Evolutionary conservation across 2,329 filamentous ascomycete species (phyloP), one percentile per base, ranked within the genome.

Genomic region (Neopestalotiopsis clavispora): DNA sequence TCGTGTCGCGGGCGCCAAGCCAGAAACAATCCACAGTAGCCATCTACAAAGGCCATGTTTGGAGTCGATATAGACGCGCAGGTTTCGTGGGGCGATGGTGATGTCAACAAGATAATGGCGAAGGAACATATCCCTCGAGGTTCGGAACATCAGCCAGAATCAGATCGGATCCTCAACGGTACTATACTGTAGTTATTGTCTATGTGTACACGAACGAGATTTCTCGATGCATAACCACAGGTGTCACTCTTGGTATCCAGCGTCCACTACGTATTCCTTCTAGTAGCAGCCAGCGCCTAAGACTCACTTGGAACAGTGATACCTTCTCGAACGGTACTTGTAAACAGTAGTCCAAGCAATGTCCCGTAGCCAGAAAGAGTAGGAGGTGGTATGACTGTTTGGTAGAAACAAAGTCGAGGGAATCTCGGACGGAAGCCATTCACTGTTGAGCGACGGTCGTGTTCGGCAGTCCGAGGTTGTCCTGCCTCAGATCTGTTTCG

Each of bases 401-500:
- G 34, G 34, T 38, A 59, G 57, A 6, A 14, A 30, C 20, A 28
- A 28, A 28, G 23, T 59, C 28, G 59, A 14, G 17, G 12, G n/a
- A 30, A 62, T 30, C 17, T 62, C 30, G 32, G 59, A 62, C 34
- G 59, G 34, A 40, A 10, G 17, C 45, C 45, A 52, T 52, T 9
- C 59, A 40, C 14, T 12, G 34, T 38, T 10, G n/a, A 34, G 32
- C n/a, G 32, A 40, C 7, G n/a, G 59, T 12, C 30, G 14, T 34
- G 59, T 30, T 34, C n/a, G 13, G 32, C 30, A 62, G 34, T 62
- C 34, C 30, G n/a, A 34, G 57, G 57, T 23, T 42, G 30, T 62
- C 34, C 61, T 64, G 61, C 61, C 40, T 64, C 61, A 64, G 61
- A 30, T 45, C 20, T 64, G 61, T 64, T 64, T 64, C 61, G 61